Conservation (phyloP, 2,329 filamentous ascomycete species). For the Stachybotrys chartarum region DNA sequence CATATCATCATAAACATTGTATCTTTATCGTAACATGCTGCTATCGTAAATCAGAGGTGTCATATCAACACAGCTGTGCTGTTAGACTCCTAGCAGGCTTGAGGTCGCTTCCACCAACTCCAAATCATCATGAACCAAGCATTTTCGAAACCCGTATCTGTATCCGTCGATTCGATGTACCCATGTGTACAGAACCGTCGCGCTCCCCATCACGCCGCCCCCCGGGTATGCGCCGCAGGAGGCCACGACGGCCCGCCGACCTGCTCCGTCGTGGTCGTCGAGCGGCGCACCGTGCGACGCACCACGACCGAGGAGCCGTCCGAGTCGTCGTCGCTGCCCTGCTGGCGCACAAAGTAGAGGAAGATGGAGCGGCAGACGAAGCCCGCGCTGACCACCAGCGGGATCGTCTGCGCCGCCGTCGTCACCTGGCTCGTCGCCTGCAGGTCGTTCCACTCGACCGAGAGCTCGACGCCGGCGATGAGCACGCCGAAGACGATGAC, state of each 20-base stretch:
- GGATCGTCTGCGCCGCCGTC: constrained; percentile 21
- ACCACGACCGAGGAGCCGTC: not conserved
- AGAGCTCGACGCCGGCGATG: constrained; percentile 22
- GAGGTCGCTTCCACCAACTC: not conserved
- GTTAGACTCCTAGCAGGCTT: not conserved
- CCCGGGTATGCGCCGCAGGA: not conserved
- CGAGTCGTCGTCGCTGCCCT: constrained; percentile 3
- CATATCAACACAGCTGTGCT: not conserved
- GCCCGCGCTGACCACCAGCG: constrained; percentile 21
- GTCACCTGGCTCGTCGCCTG: constrained; percentile 13
- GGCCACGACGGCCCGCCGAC: constrained; percentile 1
- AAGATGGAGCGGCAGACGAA: constrained; percentile 17
- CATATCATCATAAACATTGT: not conserved
- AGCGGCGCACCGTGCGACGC: not conserved
- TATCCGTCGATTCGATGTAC: no score
- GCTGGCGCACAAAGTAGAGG: constrained; percentile 8
- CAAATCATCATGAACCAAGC: not conserved
- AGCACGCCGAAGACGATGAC: constrained; percentile 19
- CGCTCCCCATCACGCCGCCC: no score
- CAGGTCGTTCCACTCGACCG: constrained; percentile 24
- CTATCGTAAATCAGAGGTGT: not conserved
- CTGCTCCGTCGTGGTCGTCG: not conserved
- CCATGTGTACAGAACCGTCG: no score
- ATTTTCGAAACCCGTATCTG: not conserved
- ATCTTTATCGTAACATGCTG: not conserved